A percentile compares a stretch with the other conserved stretches of the same genome.
These are phyloP conservation scores for Auxenochlorella pyrenoidosa DNA, from an alignment of 139 green algal species.

Conservation along the genomic window DNA sequence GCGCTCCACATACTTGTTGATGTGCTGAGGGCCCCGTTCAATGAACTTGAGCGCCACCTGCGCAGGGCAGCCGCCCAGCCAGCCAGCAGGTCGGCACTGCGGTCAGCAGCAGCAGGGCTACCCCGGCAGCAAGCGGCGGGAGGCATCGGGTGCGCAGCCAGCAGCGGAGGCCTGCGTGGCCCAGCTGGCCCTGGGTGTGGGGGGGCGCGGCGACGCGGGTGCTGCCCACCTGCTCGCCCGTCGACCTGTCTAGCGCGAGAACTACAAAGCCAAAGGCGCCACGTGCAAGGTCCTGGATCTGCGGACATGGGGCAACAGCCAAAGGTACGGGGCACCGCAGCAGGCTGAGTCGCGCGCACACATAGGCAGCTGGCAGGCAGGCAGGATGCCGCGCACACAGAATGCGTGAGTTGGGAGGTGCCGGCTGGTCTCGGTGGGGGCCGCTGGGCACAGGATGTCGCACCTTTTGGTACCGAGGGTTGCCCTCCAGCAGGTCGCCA, in stretches of 20 bases:
- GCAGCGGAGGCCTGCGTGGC: no score
- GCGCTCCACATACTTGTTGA: conserved; percentile 96
- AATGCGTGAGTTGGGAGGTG: no score
- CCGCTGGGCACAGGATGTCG: no score
- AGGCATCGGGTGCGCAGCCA: no score
- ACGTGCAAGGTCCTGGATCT: conserved; percentile 39
- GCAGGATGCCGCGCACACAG: background rate
- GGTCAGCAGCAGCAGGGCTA: no score
- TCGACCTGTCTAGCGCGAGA: conserved; percentile 27
- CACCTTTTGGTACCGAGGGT: conserved; percentile 5
- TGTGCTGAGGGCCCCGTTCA: conserved; percentile 57
- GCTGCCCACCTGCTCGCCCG: conserved; percentile 17
- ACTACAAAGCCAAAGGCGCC: conserved; percentile 50
- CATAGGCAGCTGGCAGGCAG: no score
- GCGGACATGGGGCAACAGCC: background rate
- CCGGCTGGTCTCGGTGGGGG: background rate
- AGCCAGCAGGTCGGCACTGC: no score
- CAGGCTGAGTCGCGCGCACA: no score
- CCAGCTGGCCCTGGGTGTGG: no score
- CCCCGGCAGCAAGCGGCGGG: no score
- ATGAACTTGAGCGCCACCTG: conserved; percentile 58
- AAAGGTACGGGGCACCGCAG: background rate
- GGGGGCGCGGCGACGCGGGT: no score
- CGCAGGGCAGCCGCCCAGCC: background rate
- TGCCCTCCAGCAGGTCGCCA: no score